Evolutionary conservation across 2,329 filamentous ascomycete species (phyloP), one percentile per base, ranked within the genome.

Genomic region (Phaeophleospora eucalypticola): DNA sequence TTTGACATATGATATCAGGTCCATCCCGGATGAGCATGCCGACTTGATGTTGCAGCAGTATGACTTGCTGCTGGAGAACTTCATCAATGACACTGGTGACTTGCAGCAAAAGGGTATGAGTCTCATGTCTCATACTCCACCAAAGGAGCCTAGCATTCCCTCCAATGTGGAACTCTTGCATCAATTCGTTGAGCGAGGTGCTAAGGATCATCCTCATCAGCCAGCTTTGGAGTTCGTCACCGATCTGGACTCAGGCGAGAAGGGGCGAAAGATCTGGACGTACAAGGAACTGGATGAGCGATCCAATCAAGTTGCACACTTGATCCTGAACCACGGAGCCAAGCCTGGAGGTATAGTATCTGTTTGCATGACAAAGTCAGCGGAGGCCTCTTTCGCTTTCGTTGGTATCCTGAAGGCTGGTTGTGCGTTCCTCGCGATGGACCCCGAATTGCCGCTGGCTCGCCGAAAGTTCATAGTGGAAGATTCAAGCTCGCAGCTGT

Each of bases 301-400:
- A 55, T 86, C 84, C 0, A 90, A 94, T 58, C 77, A 75, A 53
- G 76, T 94, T 14, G 87, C 87, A 0, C 75, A 84, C 43, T 63
- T 90, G 10, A 70, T 95, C 1, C 62, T 71, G 1, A 56, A 65
- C 0, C 65, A 73, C 16, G 76, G 73, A 2, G 67, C 80, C 0
- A 52, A 63, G 0, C 71, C 78, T 0, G 84, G 86, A 0, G 71
- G 71, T 19, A 80, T 90, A 3, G 73, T 95, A 17, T 87, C 82
- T 0, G 76, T 91, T 7, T 89, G 86, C 61, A 94, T 94, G 59
- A 82, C 89, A 46, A 95, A 95, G 62, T 90, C 84, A 51, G 83
- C 89, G 0, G 85, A 91, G 61, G 89, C 88, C 0, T 90, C 87
- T 32, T 87, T 93, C 58, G 79, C 84, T 0, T 89, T 94, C 33